Base-by-base conservation (phyloP, 2,329 filamentous ascomycete species). In the Fusarium sp. region DNA sequence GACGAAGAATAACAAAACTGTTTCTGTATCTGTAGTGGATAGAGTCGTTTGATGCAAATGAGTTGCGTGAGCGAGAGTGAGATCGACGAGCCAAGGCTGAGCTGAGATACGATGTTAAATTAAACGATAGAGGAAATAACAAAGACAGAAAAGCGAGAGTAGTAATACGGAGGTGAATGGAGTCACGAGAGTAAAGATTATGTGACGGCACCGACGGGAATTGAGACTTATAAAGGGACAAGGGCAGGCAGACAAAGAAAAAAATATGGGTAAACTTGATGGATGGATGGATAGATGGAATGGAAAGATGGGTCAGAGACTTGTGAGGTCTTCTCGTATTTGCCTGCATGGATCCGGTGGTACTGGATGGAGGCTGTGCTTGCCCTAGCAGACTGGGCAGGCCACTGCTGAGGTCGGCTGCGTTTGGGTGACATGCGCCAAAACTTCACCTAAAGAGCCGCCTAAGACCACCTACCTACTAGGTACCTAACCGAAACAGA, bases 191-290 rank as follows among this genome's bases (percentile, higher is more conserved):
- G 70, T 30, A 47, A 44, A 53, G 48, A 42, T 61, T 53, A 58
- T 53, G 63, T 38, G 62, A 75, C 58, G 36, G 51, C 50, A 53
- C 48, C 30, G 47, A 66, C 35, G 48, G 22, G 62, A 67, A 53
- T 56, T 62, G 63, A 72, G 55, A 55, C 60, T 71, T 73, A 60
- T 63, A 75, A 73, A 73, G 66, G 42, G 73, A 69, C 69, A 69
- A 73, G 72, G 72, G 53, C 66, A 55, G 53, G 38, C 62, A 60
- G 59, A 63, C 61, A 67, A 70, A 67, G 48, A 35, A 56, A 69
- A 63, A 47, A 68, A 35, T 28, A 45, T 50, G 55, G 60, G 55
- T 42, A 32, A 10, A 13, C 17, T 24, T 35, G 32, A 35, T 35
- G 32, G 32, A 35, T 35, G 32, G 30, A 32, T 32, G 12, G 28